Evolutionary conservation across 2,329 filamentous ascomycete genomes (phyloP).

Genomic region (Aspergillus ochraceoroseus): DNA sequence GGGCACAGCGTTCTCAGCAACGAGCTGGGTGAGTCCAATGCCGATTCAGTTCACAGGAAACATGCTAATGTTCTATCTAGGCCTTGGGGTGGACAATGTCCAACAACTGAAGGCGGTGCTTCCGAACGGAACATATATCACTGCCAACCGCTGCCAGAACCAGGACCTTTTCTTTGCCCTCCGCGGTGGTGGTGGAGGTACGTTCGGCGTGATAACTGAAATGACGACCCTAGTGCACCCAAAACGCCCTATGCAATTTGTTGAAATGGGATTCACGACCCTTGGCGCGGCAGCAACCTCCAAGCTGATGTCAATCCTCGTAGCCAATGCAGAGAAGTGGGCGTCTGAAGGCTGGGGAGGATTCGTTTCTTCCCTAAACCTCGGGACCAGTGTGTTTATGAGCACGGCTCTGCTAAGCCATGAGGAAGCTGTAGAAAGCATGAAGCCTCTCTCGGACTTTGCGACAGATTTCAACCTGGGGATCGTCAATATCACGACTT

Average conservation of each 20-base stretch:
- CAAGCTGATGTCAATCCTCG: constrained; percentile 10
- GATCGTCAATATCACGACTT: not conserved
- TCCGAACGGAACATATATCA: constrained; percentile 17
- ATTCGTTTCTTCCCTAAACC: no score
- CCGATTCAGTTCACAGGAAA: not conserved
- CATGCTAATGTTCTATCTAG: not conserved
- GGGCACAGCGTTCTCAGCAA: constrained; percentile 13
- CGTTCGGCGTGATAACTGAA: constrained; percentile 19
- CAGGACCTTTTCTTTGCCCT: constrained; percentile 21
- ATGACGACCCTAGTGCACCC: constrained; percentile 19
- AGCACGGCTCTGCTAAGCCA: not conserved
- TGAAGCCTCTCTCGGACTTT: not conserved
- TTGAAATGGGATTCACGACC: constrained; percentile 3
- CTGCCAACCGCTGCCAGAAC: constrained; percentile 18
- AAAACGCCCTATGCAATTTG: constrained; percentile 16
- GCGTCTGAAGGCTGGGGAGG: constrained; percentile 22
- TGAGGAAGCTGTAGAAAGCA: not conserved
- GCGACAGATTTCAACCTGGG: not conserved
- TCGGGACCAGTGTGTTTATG: not conserved
- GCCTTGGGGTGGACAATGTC: constrained; percentile 17
- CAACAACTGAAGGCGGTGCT: constrained; percentile 17
- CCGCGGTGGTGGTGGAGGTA: constrained; percentile 18
- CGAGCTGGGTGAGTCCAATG: constrained; percentile 1
- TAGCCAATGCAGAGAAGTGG: constrained; percentile 19
- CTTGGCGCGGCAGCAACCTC: not conserved